Evolutionary conservation across 441 rosid species (phyloP).

Genomic region (Gossypium schwendimanii): DNA sequence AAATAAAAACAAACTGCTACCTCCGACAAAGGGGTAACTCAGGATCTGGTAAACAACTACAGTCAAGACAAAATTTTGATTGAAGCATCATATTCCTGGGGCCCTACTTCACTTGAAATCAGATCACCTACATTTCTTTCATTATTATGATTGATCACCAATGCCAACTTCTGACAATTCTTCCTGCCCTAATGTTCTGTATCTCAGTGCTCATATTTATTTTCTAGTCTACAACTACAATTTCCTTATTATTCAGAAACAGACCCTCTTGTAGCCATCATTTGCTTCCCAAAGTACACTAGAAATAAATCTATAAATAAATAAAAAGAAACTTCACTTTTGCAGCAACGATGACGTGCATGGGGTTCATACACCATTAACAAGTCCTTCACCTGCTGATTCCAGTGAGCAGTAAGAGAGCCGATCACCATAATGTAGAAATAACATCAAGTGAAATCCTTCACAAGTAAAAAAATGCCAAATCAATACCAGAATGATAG

Average conservation of each 20-base stretch:
- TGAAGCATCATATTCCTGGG: neutral
- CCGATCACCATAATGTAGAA: neutral
- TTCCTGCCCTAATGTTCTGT: neutral
- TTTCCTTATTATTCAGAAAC: neutral
- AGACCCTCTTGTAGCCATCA: neutral
- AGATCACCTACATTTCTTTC: neutral
- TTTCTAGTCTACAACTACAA: constrained; percentile 3
- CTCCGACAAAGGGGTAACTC: neutral
- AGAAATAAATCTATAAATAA: neutral
- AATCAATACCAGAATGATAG: constrained; percentile 9
- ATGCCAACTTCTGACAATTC: neutral
- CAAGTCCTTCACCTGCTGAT: neutral
- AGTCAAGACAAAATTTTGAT: neutral
- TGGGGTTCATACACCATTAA: neutral
- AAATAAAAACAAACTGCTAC: neutral
- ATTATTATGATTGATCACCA: neutral
- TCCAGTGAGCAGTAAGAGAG: neutral
- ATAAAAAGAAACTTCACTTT: neutral
- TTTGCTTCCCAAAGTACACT: neutral
- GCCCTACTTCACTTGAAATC: neutral
- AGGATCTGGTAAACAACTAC: neutral
- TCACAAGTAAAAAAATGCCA: constrained; percentile 3
- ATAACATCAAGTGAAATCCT: neutral
- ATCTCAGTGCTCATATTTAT: neutral
- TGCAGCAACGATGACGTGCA: neutral